Base-by-base conservation (phyloP, 139 green algal species). In the Monoraphidium neglectum region DNA sequence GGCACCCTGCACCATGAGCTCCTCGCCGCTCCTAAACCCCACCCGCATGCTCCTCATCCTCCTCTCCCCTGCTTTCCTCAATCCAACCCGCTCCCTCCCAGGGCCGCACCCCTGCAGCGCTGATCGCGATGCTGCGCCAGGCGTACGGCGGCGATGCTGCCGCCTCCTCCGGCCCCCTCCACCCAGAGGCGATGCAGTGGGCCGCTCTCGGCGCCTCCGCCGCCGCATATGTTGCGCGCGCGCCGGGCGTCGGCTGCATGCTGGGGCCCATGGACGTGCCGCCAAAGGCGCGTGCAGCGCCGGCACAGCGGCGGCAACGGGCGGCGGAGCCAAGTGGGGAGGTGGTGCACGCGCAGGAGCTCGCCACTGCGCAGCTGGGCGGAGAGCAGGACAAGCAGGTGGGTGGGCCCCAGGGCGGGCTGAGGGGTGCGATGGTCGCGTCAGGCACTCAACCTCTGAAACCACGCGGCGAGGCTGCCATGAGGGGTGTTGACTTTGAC, bases 191-290 rank as follows among this genome's bases (percentile, higher is more conserved):
- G 8, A 75, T 26, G 8, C 8, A 30, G n/a, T 95, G 90, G 90
- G 33, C n/a, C 0, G 73, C 36, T 36, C 68, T 94, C 37, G 79
- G 74, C 0, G 47, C 63, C 24, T 21, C 60, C 1, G 84, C 76
- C 18, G 62, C 35, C 4, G 5, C 56, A n/a, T 71, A 84, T 38
- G 77, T 90, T 63, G 67, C 73, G 18, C 62, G n/a, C 24, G 80
- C 60, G 0, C 86, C 86, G 2, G 85, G 74, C n/a, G 36, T 82
- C 30, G 81, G 60, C 63, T 85, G 77, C 82, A 85, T 90, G 74
- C 62, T 84, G 3, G 85, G 85, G 24, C 82, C 85, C 1, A 30
- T 90, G 59, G 60, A 90, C 18, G 84, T 83, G 4, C 70, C 81
- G 74, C 64, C 83, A 18, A 91, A 89, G 72, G 75, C 77, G 59